A percentile compares a stretch with the other conserved stretches of the same genome.
Conservation (phyloP, 495 filamentous ascomycete species). For the Penicillium cinerascens region DNA sequence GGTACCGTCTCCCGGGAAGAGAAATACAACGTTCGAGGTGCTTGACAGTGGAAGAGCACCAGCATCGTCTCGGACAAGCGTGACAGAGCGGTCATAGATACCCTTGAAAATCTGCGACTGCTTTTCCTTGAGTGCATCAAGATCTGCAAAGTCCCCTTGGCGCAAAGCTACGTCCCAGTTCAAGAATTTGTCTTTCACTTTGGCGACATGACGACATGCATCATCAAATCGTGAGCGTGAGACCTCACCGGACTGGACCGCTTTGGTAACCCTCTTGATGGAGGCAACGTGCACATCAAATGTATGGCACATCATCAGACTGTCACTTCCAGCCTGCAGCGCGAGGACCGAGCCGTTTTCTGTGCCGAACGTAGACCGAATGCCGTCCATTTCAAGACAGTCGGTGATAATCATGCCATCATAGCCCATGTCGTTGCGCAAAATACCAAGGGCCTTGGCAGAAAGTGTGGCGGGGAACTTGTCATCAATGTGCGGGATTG, state of each 20-base stretch:
- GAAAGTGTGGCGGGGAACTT: slow-evolving; percentile 40
- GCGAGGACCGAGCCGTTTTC: slow-evolving; percentile 46
- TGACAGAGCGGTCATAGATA: slow-evolving; percentile 41
- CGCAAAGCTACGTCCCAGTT: slow-evolving; percentile 27
- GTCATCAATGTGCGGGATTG: slow-evolving; percentile 33
- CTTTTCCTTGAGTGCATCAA: slow-evolving; percentile 23
- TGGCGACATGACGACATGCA: slow-evolving; percentile 34
- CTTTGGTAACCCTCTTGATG: slow-evolving; percentile 38
- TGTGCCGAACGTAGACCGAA: slow-evolving; percentile 45
- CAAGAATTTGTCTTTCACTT: slow-evolving; percentile 35
- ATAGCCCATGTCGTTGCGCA: slow-evolving; percentile 40
- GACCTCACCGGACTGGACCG: slow-evolving; percentile 37
- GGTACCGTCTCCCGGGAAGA: slow-evolving; percentile 42
- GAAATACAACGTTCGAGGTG: slow-evolving; percentile 32
- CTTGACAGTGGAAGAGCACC: slow-evolving; percentile 34
- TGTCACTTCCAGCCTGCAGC: slow-evolving; percentile 47
- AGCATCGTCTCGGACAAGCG: slow-evolving; percentile 36
- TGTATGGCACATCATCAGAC: slow-evolving; percentile 51
- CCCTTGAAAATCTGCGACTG: slow-evolving; percentile 24
- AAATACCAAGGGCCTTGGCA: slow-evolving; percentile 30
- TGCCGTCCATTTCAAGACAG: slow-evolving; percentile 47
- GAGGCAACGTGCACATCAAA: slow-evolving; percentile 43
- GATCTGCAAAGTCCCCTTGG: slow-evolving; percentile 9
- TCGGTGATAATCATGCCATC: slow-evolving; percentile 40
- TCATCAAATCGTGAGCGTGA: slow-evolving; percentile 28